Evolutionary conservation across 139 green algal genomes (phyloP), one percentile per base, ranked within the genome.

Genomic region (Desmodesmus armatus): DNA sequence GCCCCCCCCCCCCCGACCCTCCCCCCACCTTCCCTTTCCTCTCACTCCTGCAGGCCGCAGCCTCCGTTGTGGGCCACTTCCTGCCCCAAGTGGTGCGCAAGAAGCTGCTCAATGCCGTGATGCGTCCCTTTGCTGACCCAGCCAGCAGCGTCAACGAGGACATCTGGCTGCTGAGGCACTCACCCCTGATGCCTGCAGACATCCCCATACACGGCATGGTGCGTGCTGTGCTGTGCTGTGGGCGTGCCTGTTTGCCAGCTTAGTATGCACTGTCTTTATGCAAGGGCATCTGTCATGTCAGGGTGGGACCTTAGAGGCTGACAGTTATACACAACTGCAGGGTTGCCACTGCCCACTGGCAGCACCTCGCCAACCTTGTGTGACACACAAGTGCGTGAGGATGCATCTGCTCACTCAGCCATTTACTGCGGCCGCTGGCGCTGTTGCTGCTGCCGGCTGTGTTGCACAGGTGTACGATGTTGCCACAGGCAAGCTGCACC

Each of bases 381-480:
- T 11, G 11, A 41, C 0, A 43, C 0, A 39, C 39, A 41, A 40
- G 25, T n/a, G 3, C 25, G 0, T 41, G 17, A 31, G 21, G 21
- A 67, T 13, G 21, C 19, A 29, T 75, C 15, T 75, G 0, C 7
- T 51, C 13, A n/a, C 58, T 29, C 0, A 51, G 11, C 15, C 4
- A 51, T 13, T 3, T 25, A 27, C 37, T 80, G 2, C 29, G 63
- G 73, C 43, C 39, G 5, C 40, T 41, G 73, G 40, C 49, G 31
- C 35, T 55, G 35, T 37, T 51, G 23, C 23, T 67, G 3, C 58
- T 67, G 58, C 31, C 31, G 2, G 2, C 47, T 55, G 47, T 13
- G n/a, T 55, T 35, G 77, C 58, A 17, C 67, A 80, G 80, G 72
- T 86, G 67, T 86, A 86, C 80, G 80, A 86, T 41, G 80, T 86